Evolutionary conservation across 352 stramenopile species (phyloP).

Genomic region (Phytophthora hybrid): DNA sequence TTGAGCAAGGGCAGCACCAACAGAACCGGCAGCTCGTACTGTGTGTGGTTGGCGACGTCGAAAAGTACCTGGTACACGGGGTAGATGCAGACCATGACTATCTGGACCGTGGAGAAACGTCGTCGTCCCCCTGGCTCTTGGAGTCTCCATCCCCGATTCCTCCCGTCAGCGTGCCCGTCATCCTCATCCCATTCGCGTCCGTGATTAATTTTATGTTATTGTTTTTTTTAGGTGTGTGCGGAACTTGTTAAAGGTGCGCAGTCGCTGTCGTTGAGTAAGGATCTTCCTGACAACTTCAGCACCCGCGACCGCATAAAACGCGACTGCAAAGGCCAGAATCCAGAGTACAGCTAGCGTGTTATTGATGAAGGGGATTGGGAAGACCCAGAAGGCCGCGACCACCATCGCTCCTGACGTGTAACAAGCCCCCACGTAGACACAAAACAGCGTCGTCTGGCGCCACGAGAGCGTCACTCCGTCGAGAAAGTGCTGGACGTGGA

Average conservation of each 20-base stretch:
- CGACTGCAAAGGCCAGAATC: neutral
- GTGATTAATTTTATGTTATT: no score
- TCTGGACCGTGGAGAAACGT: conserved; percentile 32
- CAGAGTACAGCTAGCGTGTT: neutral
- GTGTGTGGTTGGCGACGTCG: neutral
- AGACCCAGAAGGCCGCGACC: neutral
- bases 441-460: neutral
- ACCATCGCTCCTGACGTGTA: neutral
- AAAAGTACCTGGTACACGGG: conserved; percentile 16
- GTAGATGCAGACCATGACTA: neutral
- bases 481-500: neutral
- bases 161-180: conserved; percentile 65
- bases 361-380: neutral
- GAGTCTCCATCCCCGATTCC: conserved; percentile 46
- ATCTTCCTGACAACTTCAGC: neutral
- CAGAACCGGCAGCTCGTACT: conserved; percentile 13
- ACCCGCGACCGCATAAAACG: neutral
- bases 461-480: neutral
- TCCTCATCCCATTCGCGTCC: conserved; percentile 81
- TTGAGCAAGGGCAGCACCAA: conserved; percentile 9
- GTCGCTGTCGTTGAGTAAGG: neutral
- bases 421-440: neutral
- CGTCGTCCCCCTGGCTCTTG: conserved; percentile 68
- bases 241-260: neutral
- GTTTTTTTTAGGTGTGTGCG: no score